Conservation (phyloP, 2,329 filamentous ascomycete genomes). For the Fusarium nodosum region DNA sequence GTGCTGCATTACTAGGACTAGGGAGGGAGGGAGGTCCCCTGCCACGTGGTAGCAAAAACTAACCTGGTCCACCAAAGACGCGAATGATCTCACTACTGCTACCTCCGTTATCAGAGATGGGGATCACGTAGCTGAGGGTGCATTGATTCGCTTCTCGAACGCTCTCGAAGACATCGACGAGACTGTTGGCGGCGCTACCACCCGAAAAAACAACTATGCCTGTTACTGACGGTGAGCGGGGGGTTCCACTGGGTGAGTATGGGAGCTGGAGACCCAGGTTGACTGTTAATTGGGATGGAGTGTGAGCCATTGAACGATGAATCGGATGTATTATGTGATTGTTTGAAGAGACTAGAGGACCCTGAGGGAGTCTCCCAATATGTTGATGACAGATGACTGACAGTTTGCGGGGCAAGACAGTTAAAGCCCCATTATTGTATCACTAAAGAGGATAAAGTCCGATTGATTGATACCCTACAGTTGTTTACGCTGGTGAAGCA, state of each 20-base stretch:
- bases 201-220: constrained; percentile 88
- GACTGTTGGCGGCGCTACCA: constrained; percentile 92
- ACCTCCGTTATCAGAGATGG: constrained; percentile 95
- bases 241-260: constrained; percentile 38
- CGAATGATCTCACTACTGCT: constrained; percentile 94
- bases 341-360: not conserved
- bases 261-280: constrained; percentile 46
- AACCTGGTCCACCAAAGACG: constrained; percentile 93
- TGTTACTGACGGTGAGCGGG: constrained; percentile 33
- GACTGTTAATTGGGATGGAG: constrained; percentile 15
- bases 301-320: constrained; percentile 38
- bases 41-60: constrained; percentile 23
- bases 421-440: constrained; percentile 16
- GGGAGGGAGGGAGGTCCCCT: not conserved
- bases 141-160: constrained; percentile 75
- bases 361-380: not conserved
- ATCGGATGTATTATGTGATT: constrained; percentile 32
- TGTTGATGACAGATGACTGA: constrained; percentile 31
- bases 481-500: not conserved
- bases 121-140: constrained; percentile 86
- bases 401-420: constrained; percentile 14
- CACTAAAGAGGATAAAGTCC: not conserved
- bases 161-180: constrained; percentile 88
- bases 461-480: not conserved
- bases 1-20: not conserved